These are phyloP conservation scores for Fusarium zealandicum DNA, from an alignment of 2,329 filamentous ascomycete species.

Conservation along the genomic window DNA sequence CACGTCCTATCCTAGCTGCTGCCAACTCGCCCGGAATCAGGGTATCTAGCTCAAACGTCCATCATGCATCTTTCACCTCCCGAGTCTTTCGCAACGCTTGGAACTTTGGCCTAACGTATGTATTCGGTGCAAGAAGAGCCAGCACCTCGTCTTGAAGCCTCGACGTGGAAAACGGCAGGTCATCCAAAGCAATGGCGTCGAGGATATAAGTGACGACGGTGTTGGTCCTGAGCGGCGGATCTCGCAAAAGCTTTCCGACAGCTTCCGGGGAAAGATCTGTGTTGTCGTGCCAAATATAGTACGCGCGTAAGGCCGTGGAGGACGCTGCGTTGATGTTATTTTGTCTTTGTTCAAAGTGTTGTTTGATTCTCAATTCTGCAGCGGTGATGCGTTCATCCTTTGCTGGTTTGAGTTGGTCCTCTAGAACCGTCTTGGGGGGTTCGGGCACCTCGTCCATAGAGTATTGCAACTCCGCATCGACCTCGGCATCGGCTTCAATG, in stretches of 20 bases:
- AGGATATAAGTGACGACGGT: conserved; percentile 69
- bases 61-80: conserved; percentile 3
- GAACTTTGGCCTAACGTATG: conserved; percentile 35
- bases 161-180: conserved; percentile 56
- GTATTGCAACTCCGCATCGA: conserved; percentile 10
- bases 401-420: background rate
- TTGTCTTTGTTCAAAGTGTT: conserved; percentile 47
- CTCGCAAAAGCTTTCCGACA: conserved; percentile 63
- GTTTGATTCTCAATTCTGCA: conserved; percentile 50
- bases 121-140: conserved; percentile 40
- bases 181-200: conserved; percentile 59
- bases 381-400: conserved; percentile 53
- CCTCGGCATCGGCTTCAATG: conserved; percentile 38
- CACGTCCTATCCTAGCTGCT: too few species aligned
- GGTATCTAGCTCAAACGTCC: background rate
- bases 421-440: conserved; percentile 1
- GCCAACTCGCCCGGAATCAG: too few species aligned
- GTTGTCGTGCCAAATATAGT: conserved; percentile 69
- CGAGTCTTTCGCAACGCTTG: conserved; percentile 32
- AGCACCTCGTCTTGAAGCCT: conserved; percentile 57
- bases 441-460: background rate
- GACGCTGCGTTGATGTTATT: conserved; percentile 34
- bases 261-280: conserved; percentile 55
- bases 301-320: conserved; percentile 61
- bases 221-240: conserved; percentile 62